Percentiles rank a stretch among this genome's conserved stretches.
Evolutionary conservation across 805 yeast species (phyloP).

Genomic region (Ogataea neopini): DNA sequence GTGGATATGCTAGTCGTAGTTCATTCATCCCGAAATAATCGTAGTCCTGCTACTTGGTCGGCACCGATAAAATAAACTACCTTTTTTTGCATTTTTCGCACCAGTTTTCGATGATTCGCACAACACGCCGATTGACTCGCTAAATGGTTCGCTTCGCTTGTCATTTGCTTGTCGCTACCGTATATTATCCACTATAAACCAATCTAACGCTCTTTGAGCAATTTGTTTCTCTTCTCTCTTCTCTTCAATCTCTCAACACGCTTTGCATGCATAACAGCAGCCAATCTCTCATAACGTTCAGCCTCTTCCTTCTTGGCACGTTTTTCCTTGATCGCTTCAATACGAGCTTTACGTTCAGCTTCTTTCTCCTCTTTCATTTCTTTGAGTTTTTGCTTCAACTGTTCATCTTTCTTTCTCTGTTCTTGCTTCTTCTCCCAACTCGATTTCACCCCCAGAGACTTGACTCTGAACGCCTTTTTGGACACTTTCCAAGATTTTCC

Average conservation of each 20-base stretch:
- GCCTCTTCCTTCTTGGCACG: constrained; percentile 81
- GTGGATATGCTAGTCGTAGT: too few species aligned
- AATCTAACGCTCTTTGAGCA: constrained; percentile 77
- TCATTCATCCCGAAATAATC: too few species aligned
- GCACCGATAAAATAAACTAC: too few species aligned
- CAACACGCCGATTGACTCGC: background rate
- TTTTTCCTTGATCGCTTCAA: constrained; percentile 66
- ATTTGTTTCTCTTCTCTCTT: constrained; percentile 92
- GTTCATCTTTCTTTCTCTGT: constrained; percentile 63
- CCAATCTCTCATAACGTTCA: constrained; percentile 82
- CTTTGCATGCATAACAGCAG: constrained; percentile 88
- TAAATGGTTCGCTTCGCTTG: background rate
- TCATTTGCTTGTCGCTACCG: too few species aligned
- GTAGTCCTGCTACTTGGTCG: too few species aligned
- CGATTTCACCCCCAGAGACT: constrained; percentile 56
- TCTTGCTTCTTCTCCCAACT: constrained; percentile 69
- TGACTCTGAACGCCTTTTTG: constrained; percentile 68
- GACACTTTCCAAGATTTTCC: constrained; percentile 74
- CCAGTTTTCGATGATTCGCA: too few species aligned
- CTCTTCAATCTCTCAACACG: constrained; percentile 86
- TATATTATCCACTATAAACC: too few species aligned
- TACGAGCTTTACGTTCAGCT: constrained; percentile 51
- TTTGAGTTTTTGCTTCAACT: constrained; percentile 65
- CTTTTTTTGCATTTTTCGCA: too few species aligned
- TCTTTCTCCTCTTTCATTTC: constrained; percentile 80